Conservation (phyloP, 345 rosid species). For the Populus deltoides region DNA sequence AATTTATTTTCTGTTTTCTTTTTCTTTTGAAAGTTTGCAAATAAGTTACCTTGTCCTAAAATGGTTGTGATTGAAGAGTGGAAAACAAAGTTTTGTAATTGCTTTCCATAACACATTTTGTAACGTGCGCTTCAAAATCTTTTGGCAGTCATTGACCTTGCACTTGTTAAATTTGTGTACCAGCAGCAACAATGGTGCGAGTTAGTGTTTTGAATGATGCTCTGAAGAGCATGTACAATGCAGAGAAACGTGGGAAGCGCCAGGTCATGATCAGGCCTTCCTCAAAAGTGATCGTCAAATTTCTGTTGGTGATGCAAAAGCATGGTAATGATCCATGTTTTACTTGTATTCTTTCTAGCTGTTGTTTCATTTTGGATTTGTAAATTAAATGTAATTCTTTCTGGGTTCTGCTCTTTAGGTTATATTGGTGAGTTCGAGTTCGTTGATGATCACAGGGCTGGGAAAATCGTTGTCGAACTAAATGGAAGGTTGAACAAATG, state of each 20-base stretch:
- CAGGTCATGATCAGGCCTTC: constrained; percentile 37
- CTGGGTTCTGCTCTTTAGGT: constrained; percentile 4
- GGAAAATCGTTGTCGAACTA: constrained; percentile 33
- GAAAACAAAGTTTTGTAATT: not conserved
- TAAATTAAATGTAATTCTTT: not conserved
- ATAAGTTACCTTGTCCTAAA: not conserved
- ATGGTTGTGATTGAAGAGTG: not conserved
- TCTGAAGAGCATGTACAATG: constrained; percentile 34
- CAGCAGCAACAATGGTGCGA: constrained; percentile 28
- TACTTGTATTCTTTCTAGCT: not conserved
- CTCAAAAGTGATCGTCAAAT: constrained; percentile 31
- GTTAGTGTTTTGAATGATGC: constrained; percentile 35
- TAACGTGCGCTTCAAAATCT: not conserved
- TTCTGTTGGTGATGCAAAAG: constrained; percentile 32
- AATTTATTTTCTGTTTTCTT: too few relatives aligned
- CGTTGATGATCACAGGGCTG: constrained; percentile 35
- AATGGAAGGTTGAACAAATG: constrained; percentile 34
- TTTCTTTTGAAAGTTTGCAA: too few relatives aligned
- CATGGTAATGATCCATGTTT: constrained; percentile 11
- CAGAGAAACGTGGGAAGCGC: constrained; percentile 33
- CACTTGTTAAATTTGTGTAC: not conserved
- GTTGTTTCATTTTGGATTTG: not conserved
- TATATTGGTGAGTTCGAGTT: constrained; percentile 35
- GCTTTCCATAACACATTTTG: too few relatives aligned
- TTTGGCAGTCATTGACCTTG: not conserved